Conservation (phyloP, 176 grass and related monocot genomes). For the Eremochloa ophiuroides region DNA sequence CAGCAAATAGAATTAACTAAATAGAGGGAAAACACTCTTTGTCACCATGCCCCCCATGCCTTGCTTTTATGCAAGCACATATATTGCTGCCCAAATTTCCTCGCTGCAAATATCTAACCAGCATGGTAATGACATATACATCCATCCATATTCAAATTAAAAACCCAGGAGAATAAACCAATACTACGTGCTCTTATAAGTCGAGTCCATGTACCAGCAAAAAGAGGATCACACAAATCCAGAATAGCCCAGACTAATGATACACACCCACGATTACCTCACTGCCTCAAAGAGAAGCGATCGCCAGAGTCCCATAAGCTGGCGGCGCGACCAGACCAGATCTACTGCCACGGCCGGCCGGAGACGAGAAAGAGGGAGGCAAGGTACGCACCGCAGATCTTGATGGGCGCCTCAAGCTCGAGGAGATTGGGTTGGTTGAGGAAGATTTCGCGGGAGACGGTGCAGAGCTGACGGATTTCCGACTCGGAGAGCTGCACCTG, state of each 20-base stretch:
- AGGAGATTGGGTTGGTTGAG: conserved; percentile 83
- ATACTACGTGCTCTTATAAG: not conserved
- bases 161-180: not conserved
- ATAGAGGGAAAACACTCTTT: not conserved
- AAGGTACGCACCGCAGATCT: conserved; percentile 69
- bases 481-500: conserved; percentile 83
- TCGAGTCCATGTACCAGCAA: not conserved
- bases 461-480: conserved; percentile 89
- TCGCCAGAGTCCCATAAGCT: not conserved
- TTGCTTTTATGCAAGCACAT: not conserved
- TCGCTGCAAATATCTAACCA: not conserved
- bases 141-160: not conserved
- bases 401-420: conserved; percentile 91
- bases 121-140: not conserved
- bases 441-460: conserved; percentile 77
- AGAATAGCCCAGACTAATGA: not conserved
- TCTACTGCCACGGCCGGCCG: conserved; percentile 14
- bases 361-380: not conserved
- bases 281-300: not conserved
- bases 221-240: conserved; percentile 5
- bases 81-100: not conserved
- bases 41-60: not conserved
- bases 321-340: conserved; percentile 10
- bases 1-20: not conserved
- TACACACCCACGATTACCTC: not conserved